Evolutionary conservation across 176 grass and related monocot species (phyloP), one percentile per base, ranked within the genome.

Genomic region (Otatea glauca): DNA sequence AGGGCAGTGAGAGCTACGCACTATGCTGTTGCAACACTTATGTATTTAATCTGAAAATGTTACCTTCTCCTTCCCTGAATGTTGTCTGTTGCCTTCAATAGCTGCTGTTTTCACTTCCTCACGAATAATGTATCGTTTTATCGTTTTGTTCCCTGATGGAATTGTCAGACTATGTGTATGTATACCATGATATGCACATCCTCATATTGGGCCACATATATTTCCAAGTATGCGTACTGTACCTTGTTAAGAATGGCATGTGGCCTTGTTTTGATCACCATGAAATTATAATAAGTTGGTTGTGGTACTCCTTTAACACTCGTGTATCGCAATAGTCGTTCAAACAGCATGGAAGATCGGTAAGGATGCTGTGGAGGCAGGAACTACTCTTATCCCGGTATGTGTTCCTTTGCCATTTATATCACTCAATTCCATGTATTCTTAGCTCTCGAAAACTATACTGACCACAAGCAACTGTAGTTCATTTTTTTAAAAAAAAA

Each of bases 311-410:
- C 25, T 7, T 44, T 75, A 68, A 71, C 47, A 72, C 61, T 78
- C 78, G 1, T 23, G 50, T 83, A 68, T 81, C 37, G 41, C 13
- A 51, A 21, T 68, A 98, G 96, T 88, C 39, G 17, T 90, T 92
- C 93, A 89, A 72, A 94, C 88, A 47, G 88, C 88, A 81, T 92
- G 74, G 88, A 83, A 42, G 41, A 74, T 53, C 34, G 68, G 80
- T 62, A 79, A 59, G 34, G 74, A 90, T 68, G 84, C 41, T 7
- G 84, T 90, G 39, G 88, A 98, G 11, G 80, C 91, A 14, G 96
- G 91, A 90, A 85, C 77, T 27, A 86, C 76, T 74, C 72, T 98
- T 75, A 66, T 98, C 59, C 93, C 91, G 10, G 96, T 95, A 94
- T 76, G 91, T 90, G 29, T 47, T 35, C 47, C 55, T 61, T 77